Percentiles rank a stretch among this genome's conserved stretches.
Evolutionary conservation across 306 rosid species (phyloP).

Genomic region (Erythrophleum fordii): DNA sequence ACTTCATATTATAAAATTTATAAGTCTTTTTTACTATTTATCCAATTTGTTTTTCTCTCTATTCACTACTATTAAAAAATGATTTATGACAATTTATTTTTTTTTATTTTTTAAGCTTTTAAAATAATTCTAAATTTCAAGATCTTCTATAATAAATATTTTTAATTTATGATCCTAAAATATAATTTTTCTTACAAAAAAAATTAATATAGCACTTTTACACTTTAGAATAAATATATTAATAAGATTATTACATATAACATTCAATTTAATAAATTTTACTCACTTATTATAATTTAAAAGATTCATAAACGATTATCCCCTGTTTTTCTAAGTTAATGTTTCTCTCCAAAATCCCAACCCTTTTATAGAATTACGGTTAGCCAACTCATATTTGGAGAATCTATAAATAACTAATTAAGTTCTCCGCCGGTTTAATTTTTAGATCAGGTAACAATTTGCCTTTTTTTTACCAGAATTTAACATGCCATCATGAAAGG

Average conservation of each 20-base stretch:
- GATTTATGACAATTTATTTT: too few relatives aligned
- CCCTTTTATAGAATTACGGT: background rate
- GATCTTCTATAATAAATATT: background rate
- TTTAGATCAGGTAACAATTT: background rate
- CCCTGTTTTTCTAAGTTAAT: background rate
- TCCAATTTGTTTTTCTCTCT: background rate
- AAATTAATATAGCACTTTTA: background rate
- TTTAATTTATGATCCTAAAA: background rate
- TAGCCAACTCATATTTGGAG: background rate
- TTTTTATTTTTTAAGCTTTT: background rate
- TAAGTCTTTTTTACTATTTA: background rate
- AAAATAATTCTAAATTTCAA: background rate
- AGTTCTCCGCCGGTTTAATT: background rate
- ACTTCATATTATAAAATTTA: background rate
- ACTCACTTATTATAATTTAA: background rate
- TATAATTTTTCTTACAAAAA: background rate
- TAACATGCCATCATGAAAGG: background rate
- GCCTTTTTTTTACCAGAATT: background rate
- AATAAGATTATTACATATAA: background rate
- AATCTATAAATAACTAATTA: background rate
- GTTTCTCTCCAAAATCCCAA: background rate
- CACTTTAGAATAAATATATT: background rate
- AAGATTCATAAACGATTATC: background rate
- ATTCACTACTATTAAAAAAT: too few relatives aligned
- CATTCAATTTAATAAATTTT: background rate